Base-by-base conservation (phyloP, 805 yeast species). In the Debaryomyces prosopidis region DNA sequence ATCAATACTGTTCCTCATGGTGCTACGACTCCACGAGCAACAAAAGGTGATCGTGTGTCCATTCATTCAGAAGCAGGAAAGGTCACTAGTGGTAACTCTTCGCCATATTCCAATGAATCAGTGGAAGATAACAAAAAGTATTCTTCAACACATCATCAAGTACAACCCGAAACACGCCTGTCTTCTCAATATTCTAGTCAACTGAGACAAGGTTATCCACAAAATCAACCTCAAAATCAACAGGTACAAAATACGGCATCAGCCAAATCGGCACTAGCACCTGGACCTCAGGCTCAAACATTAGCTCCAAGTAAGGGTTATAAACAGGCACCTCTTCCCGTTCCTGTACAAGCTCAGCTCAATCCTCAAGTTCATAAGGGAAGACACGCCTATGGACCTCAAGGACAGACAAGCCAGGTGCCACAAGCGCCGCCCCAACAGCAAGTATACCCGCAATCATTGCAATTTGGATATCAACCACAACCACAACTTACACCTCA, bases 131-230 rank as follows among this genome's bases (percentile, higher is more conserved):
- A 34, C 9, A 40, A 27, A 3, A 42, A n/a, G 10, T 19, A 23
- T 38, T 37, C 20, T 3, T 32, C 40, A 15, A 7, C 31, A 28
- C 40, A 36, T 12, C 27, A 41, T 20, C 45, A 32, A 11, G 34
- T 19, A 7, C 36, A 23, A 9, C 14, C 40, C 2, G 17, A 28
- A 7, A 10, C 42, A 3, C 38, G 19, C 8, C 40, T 2, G 18
- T n/a, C 12, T 12, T 20, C 33, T 40, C 14, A 42, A 26, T 14
- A 37, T 30, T 27, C 15, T 30, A n/a, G 14, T 10, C 32, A 56
- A 49, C 73, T 72, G 15, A 57, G 61, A 40, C 63, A 58, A 36
- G 62, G 59, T 50, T 47, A 54, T 28, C 52, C 63, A 2, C 71
- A 63, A 43, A 36, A 34, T 40, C 41, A 30, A 17, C 37, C 30